Percentiles rank a stretch among this genome's conserved stretches.
Evolutionary conservation across 2,329 filamentous ascomycete species (phyloP).

Genomic region (Raffaelea ambrosiae): DNA sequence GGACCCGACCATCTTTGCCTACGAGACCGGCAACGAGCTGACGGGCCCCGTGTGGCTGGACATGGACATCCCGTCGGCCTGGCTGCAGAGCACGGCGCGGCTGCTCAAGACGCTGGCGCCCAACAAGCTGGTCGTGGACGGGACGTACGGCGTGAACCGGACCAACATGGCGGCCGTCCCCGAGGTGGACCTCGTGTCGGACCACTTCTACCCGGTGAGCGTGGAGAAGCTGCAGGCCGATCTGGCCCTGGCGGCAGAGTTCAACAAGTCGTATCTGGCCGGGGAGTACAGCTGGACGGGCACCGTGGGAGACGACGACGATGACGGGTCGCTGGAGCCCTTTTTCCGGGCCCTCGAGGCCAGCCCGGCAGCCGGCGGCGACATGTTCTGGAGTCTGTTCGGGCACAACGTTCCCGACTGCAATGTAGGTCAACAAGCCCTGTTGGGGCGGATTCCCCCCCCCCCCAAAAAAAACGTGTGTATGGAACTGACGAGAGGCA

Average conservation of each 20-base stretch:
- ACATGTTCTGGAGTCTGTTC: constrained; percentile 38
- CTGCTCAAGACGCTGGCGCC: constrained; percentile 34
- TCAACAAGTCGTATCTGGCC: constrained; percentile 33
- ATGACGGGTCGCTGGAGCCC: constrained; percentile 23
- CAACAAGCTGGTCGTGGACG: constrained; percentile 35
- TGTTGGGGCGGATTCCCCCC: background rate
- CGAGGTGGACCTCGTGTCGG: constrained; percentile 36
- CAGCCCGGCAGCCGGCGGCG: constrained; percentile 28
- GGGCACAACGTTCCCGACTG: constrained; percentile 35
- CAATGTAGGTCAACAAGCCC: constrained; percentile 16
- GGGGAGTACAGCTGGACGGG: constrained; percentile 40
- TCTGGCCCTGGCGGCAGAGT: constrained; percentile 21
- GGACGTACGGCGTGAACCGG: constrained; percentile 38
- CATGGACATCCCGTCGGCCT: constrained; percentile 31
- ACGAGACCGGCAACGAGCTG: constrained; percentile 41
- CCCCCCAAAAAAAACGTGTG: too few species aligned
- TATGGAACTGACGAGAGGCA: too few species aligned
- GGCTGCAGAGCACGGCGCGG: constrained; percentile 31
- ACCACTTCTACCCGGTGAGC: constrained; percentile 38
- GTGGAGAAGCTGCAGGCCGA: constrained; percentile 28
- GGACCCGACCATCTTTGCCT: constrained; percentile 40
- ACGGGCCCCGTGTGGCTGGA: constrained; percentile 33
- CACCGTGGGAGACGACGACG: constrained; percentile 9
- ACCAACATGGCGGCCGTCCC: constrained; percentile 28
- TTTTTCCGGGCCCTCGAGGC: constrained; percentile 32